Percentiles rank a stretch among this genome's conserved stretches.
Conservation (phyloP, 495 filamentous ascomycete species). For the Staphylotrichum longicolle region DNA sequence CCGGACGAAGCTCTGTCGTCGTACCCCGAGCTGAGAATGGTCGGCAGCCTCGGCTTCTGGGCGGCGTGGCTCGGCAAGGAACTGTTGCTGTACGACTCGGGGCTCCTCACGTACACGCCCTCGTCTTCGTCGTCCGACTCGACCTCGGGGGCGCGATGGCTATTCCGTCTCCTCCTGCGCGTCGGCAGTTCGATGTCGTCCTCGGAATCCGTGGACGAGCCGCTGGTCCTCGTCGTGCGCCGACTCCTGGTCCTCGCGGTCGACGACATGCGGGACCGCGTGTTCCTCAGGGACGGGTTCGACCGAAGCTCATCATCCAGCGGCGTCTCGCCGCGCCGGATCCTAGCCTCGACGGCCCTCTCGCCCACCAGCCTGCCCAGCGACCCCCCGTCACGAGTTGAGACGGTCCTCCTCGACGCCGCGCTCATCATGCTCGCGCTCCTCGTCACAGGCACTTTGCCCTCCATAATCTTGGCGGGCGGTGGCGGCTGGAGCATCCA, state of each 20-base stretch:
- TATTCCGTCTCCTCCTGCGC: slow-evolving; percentile 26
- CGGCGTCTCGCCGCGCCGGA: slow-evolving; percentile 37
- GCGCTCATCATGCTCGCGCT: slow-evolving; percentile 45
- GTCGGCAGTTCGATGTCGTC: slow-evolving; percentile 28
- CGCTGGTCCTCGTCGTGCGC: slow-evolving; percentile 33
- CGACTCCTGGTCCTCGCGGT: slow-evolving; percentile 34
- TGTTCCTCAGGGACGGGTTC: slow-evolving; percentile 24
- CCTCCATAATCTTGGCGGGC: slow-evolving; percentile 79
- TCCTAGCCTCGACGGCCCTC: slow-evolving; percentile 41
- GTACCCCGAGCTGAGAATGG: slow-evolving; percentile 34
- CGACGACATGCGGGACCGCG: slow-evolving; percentile 28
- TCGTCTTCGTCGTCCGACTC: slow-evolving; percentile 34
- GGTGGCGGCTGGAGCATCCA: slow-evolving; percentile 95
- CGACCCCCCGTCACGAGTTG: slow-evolving; percentile 26
- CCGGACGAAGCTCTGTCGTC: slow-evolving; percentile 15
- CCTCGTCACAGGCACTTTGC: slow-evolving; percentile 61
- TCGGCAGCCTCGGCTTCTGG: slow-evolving; percentile 37
- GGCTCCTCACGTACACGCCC: slow-evolving; percentile 22
- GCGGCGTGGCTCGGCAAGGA: slow-evolving; percentile 27
- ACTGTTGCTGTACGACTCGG: slow-evolving; percentile 22
- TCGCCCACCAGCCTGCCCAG: slow-evolving; percentile 37
- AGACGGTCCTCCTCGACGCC: slow-evolving; percentile 29
- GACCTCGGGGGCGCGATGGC: slow-evolving; percentile 32
- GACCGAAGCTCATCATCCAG: slow-evolving; percentile 29
- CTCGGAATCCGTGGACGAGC: slow-evolving; percentile 40